Percentiles rank a stretch among this genome's conserved stretches.
Evolutionary conservation across 768 basidiomycete species (phyloP).

Genomic region (Thelephora ganbajun): DNA sequence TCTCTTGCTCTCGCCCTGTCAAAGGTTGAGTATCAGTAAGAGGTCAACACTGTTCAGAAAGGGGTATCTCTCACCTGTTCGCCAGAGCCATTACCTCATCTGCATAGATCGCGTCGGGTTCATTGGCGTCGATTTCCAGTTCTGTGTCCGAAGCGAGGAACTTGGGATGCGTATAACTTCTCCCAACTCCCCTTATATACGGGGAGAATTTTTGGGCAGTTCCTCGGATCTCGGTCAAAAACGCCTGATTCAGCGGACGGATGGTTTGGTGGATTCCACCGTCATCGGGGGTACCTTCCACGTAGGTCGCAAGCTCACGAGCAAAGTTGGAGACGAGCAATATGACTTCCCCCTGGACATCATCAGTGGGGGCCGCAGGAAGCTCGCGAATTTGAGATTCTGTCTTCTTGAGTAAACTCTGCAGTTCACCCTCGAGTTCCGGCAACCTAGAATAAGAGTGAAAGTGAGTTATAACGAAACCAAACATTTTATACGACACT

Average conservation of each 20-base stretch:
- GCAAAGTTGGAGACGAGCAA: constrained; percentile 30
- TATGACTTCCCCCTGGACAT: constrained; percentile 41
- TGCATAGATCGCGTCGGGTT: constrained; percentile 22
- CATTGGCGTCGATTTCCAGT: constrained; percentile 11
- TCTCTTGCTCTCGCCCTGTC: constrained; percentile 51
- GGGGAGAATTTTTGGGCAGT: constrained; percentile 47
- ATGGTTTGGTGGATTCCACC: constrained; percentile 41
- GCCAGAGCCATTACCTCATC: constrained; percentile 33
- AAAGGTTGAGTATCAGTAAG: background rate
- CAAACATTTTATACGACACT: background rate
- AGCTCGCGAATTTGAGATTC: constrained; percentile 15
- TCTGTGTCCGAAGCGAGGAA: constrained; percentile 23
- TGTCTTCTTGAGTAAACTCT: constrained; percentile 23
- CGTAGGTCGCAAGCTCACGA: constrained; percentile 25
- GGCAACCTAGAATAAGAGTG: constrained; percentile 34
- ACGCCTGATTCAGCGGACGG: constrained; percentile 28
- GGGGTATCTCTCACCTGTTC: constrained; percentile 23
- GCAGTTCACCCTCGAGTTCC: constrained; percentile 40
- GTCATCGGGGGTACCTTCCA: constrained; percentile 37
- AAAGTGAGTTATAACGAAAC: background rate
- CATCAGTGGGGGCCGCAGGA: constrained; percentile 36
- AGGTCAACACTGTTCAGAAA: background rate
- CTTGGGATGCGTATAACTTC: constrained; percentile 20
- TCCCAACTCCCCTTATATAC: constrained; percentile 16
- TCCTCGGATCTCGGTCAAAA: constrained; percentile 28